A percentile compares a stretch with the other conserved stretches of the same genome.
Evolutionary conservation across 176 grass and related monocot genomes (phyloP).

Genomic region (Hyparrhenia diplandra): DNA sequence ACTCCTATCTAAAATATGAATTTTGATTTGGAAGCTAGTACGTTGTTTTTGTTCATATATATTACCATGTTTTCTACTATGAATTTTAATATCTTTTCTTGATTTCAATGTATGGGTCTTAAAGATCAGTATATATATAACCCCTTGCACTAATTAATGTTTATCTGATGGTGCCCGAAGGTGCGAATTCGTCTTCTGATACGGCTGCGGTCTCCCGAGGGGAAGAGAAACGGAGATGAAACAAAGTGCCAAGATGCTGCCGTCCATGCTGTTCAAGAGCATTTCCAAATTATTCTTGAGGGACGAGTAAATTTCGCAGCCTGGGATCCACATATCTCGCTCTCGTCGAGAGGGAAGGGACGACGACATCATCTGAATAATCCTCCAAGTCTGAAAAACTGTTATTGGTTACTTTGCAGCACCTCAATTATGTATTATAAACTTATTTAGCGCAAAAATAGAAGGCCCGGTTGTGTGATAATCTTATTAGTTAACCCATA

Average conservation of each 20-base stretch:
- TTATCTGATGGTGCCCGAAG: background rate
- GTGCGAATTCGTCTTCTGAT: conserved; percentile 13
- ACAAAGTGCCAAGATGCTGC: background rate
- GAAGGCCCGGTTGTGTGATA: no score
- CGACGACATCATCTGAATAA: no score
- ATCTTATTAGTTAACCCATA: no score
- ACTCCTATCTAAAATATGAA: background rate
- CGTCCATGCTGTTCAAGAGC: background rate
- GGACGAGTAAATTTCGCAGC: no score
- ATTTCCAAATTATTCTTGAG: no score
- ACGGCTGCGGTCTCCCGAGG: background rate
- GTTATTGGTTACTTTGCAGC: background rate
- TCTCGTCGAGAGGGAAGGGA: no score
- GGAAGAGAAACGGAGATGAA: background rate
- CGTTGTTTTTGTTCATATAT: background rate
- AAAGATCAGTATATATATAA: background rate
- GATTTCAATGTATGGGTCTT: background rate
- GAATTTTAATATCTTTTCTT: background rate
- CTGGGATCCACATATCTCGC: no score
- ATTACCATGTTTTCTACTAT: background rate
- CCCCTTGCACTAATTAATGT: background rate
- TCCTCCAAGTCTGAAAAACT: no score
- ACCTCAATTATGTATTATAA: no score
- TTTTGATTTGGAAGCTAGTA: background rate
- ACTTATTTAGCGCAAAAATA: no score